phyloP scores from a whole-genome alignment of 2,329 filamentous ascomycete species.

The Pezicula radicicola region DNA sequence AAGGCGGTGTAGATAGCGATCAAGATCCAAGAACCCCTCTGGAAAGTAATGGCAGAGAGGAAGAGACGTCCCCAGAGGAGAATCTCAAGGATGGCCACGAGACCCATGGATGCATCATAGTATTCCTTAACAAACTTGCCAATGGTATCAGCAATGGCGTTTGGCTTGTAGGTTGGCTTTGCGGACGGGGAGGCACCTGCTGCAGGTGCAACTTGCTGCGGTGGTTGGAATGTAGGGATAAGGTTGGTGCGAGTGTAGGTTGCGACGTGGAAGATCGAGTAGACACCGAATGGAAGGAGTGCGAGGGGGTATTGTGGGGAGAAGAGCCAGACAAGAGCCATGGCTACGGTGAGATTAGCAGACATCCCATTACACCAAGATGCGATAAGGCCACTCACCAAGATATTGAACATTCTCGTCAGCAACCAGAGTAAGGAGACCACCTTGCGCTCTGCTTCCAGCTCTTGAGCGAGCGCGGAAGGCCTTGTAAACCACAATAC shows the following conservation, averaged over 20 bases:
- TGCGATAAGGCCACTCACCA: constrained; percentile 53
- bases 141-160: constrained; percentile 73
- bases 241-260: constrained; percentile 94
- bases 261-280: constrained; percentile 97
- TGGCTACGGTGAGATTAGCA: constrained; percentile 51
- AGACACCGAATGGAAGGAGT: constrained; percentile 90
- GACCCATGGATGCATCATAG: constrained; percentile 93
- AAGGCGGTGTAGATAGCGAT: constrained; percentile 85
- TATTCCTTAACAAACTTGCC: constrained; percentile 95
- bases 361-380: constrained; percentile 13
- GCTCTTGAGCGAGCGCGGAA: constrained; percentile 81
- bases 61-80: constrained; percentile 80
- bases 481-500: constrained; percentile 98
- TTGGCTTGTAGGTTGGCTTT: constrained; percentile 49
- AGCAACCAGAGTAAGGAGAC: constrained; percentile 63
- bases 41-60: constrained; percentile 80
- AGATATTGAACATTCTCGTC: constrained; percentile 99
- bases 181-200: constrained; percentile 52
- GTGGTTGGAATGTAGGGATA: constrained; percentile 79
- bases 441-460: constrained; percentile 55
- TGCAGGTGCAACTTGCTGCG: constrained; percentile 49
- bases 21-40: constrained; percentile 87
- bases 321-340: constrained; percentile 95
- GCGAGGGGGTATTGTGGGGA: constrained; percentile 86
- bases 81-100: constrained; percentile 88